phyloP scores from a whole-genome alignment of 768 basidiomycete species.

The Tricholoma hemisulphureum region DNA sequence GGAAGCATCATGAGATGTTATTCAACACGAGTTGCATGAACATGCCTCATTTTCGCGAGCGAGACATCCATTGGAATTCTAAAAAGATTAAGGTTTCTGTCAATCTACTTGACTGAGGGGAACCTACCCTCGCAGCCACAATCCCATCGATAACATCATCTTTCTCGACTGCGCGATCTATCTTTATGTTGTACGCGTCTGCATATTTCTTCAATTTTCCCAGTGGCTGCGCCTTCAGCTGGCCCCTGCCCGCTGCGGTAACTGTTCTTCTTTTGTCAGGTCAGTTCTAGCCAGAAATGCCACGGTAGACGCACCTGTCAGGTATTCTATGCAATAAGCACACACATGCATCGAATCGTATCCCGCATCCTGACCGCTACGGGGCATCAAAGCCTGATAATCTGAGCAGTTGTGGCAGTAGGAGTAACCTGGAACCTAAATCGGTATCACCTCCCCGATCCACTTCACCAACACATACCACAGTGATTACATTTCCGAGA shows the following conservation, averaged over 20 bases:
- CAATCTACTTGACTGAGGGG: background rate
- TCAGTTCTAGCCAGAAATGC: constrained; percentile 3
- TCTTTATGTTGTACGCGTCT: constrained; percentile 64
- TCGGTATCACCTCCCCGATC: background rate
- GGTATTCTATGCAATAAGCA: constrained; percentile 67
- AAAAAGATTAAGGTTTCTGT: background rate
- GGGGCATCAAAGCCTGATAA: constrained; percentile 78
- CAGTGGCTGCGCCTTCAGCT: constrained; percentile 56
- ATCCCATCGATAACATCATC: constrained; percentile 73
- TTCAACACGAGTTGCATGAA: background rate
- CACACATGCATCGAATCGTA: constrained; percentile 70
- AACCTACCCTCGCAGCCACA: constrained; percentile 49
- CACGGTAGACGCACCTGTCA: constrained; percentile 49
- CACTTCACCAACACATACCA: constrained; percentile 42
- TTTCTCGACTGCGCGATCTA: constrained; percentile 68
- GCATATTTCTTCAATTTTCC: constrained; percentile 68
- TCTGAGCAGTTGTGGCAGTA: constrained; percentile 77
- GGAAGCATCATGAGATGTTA: background rate
- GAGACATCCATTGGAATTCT: constrained; percentile 66
- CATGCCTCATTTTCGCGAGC: constrained; percentile 56
- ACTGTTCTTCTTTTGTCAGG: constrained; percentile 40
- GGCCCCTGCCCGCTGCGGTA: constrained; percentile 61
- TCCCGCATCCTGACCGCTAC: constrained; percentile 48
- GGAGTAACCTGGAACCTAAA: constrained; percentile 49
- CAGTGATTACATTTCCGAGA: constrained; percentile 73